Evolutionary conservation across 768 basidiomycete genomes (phyloP).

Genomic region (Chlorophyllum brunneum): DNA sequence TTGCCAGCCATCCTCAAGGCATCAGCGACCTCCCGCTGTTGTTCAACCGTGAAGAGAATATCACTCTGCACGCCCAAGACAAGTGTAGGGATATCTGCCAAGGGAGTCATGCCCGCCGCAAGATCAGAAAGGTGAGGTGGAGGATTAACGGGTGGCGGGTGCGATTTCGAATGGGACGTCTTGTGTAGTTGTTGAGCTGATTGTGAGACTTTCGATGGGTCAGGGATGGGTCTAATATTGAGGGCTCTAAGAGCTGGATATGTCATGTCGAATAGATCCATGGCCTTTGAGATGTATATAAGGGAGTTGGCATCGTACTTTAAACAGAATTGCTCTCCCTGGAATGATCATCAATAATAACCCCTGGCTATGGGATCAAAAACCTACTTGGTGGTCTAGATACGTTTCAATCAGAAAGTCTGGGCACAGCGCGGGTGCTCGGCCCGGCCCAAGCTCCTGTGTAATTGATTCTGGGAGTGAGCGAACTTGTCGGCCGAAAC

Average conservation of each 20-base stretch:
- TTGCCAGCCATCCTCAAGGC: slow-evolving; percentile 91
- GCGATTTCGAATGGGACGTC: slow-evolving; percentile 60
- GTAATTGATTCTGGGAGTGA: slow-evolving; percentile 32
- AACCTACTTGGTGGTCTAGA: slow-evolving; percentile 86
- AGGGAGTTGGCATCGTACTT: slow-evolving; percentile 99
- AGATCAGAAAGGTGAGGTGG: slow-evolving; percentile 75
- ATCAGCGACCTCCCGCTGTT: slow-evolving; percentile 92
- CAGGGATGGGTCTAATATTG: slow-evolving; percentile 37
- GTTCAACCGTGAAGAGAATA: slow-evolving; percentile 94
- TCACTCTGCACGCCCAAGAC: slow-evolving; percentile 96
- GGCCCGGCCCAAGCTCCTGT: slow-evolving; percentile 24
- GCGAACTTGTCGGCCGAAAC: slow-evolving; percentile 84
- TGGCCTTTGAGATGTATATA: slow-evolving; percentile 98
- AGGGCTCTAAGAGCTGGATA: slow-evolving; percentile 68
- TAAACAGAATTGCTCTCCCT: slow-evolving; percentile 96
- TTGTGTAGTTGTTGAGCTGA: slow-evolving; percentile 23
- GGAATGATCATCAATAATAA: slow-evolving; percentile 18
- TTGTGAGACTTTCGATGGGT: slow-evolving; percentile 18
- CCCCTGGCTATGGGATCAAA: slow-evolving; percentile 45
- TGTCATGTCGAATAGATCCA: slow-evolving; percentile 99
- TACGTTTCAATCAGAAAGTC: slow-evolving; percentile 99
- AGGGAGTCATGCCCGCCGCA: slow-evolving; percentile 71
- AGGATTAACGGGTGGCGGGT: slow-evolving; percentile 68
- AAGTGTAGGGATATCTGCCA: slow-evolving; percentile 74
- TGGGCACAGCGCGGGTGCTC: slow-evolving; percentile 81